These are phyloP conservation scores for Benincasa hispida DNA, from an alignment of 306 rosid species.

Conservation along the genomic window DNA sequence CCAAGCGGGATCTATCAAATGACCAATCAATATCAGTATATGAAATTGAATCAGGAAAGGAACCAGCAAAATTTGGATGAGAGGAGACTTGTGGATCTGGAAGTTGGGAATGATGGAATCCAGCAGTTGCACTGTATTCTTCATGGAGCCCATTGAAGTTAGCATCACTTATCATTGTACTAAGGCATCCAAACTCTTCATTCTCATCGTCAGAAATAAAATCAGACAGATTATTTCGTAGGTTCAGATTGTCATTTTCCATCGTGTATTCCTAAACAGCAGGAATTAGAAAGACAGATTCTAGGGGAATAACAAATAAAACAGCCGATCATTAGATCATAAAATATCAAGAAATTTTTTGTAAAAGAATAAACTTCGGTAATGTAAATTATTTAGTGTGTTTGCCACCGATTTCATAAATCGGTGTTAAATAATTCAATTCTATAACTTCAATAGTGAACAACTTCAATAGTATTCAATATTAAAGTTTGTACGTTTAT, in stretches of 20 bases:
- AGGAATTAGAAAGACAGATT: background rate
- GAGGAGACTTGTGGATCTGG: constrained; percentile 4
- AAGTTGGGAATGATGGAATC: constrained; percentile 12
- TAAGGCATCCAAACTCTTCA: constrained; percentile 10
- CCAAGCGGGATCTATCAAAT: background rate
- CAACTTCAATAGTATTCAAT: too few relatives aligned
- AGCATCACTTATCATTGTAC: background rate
- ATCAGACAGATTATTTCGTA: background rate
- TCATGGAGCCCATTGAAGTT: background rate
- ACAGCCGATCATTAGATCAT: background rate
- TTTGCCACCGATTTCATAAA: too few relatives aligned
- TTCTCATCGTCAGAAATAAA: constrained; percentile 3
- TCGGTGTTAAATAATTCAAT: too few relatives aligned
- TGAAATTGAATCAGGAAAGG: background rate
- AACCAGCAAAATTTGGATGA: background rate
- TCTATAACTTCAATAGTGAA: too few relatives aligned
- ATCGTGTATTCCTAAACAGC: background rate
- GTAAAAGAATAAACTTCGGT: background rate
- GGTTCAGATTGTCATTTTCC: constrained; percentile 14
- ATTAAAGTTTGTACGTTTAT: too few relatives aligned
- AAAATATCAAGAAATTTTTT: background rate
- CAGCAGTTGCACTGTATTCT: background rate
- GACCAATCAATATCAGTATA: background rate
- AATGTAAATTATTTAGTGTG: background rate
- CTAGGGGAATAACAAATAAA: background rate